A percentile compares a stretch with the other conserved stretches of the same genome.
phyloP scores from a whole-genome alignment of 306 rosid genomes.

The Rubus idaeus region DNA sequence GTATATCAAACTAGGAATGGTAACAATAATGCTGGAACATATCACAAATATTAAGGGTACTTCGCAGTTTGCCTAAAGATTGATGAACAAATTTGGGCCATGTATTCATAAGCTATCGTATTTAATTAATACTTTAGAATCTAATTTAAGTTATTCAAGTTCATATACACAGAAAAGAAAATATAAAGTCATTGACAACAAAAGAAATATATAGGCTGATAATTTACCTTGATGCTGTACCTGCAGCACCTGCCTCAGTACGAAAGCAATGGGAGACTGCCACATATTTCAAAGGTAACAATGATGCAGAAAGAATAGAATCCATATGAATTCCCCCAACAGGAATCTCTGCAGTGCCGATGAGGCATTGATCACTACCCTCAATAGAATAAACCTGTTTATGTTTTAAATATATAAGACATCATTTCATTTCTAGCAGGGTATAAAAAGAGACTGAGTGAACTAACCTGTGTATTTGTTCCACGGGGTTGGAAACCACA shows the following conservation, averaged over 20 bases:
- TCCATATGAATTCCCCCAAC: conserved; percentile 99
- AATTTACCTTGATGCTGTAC: conserved; percentile 73
- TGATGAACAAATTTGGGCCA: neutral
- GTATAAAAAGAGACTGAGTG: neutral
- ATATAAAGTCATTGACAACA: neutral
- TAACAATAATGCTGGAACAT: neutral
- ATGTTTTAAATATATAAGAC: conserved; percentile 14
- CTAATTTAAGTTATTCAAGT: neutral
- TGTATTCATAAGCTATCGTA: neutral
- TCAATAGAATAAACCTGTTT: conserved; percentile 85
- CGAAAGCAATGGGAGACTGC: conserved; percentile 97
- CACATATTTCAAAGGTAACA: conserved; percentile 78
- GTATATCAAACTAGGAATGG: neutral
- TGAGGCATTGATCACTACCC: conserved; percentile 92
- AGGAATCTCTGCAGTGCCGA: conserved; percentile 98
- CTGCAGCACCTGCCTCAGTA: conserved; percentile 99
- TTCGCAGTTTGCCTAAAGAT: neutral
- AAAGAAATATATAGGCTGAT: conserved; percentile 4
- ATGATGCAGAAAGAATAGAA: conserved; percentile 74
- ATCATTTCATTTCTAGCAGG: conserved; percentile 4
- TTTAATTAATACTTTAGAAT: neutral
- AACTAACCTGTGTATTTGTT: conserved; percentile 81
- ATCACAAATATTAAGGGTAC: neutral
- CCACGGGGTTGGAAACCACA: conserved; percentile 98
- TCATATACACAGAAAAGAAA: neutral